Conservation (phyloP, 805 yeast species). For the Spathaspora gorwiae region DNA sequence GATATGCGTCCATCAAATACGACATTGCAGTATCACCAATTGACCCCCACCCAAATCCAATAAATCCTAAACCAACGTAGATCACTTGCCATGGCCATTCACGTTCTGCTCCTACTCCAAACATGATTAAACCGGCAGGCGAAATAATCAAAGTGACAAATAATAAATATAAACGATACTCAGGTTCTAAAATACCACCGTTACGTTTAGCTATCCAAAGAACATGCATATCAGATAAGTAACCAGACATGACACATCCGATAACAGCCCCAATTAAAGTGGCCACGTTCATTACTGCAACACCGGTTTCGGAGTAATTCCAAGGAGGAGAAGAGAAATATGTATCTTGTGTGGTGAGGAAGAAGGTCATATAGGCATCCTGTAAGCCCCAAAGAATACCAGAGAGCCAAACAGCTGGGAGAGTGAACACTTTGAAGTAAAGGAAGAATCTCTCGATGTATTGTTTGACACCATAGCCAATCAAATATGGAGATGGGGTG, state of each 20-base stretch:
- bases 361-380: slow-evolving; percentile 71
- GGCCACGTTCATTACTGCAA: slow-evolving; percentile 74
- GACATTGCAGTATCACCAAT: slow-evolving; percentile 69
- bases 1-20: slow-evolving; percentile 63
- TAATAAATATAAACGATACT: slow-evolving; percentile 56
- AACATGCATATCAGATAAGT: slow-evolving; percentile 55
- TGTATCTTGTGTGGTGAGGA: slow-evolving; percentile 69
- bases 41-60: slow-evolving; percentile 68
- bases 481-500: slow-evolving; percentile 55
- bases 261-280: slow-evolving; percentile 60
- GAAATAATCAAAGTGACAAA: slow-evolving; percentile 53
- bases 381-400: slow-evolving; percentile 80
- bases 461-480: slow-evolving; percentile 64
- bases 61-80: slow-evolving; percentile 58
- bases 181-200: slow-evolving; percentile 62
- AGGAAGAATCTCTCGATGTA: slow-evolving; percentile 48
- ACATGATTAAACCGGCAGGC: slow-evolving; percentile 59
- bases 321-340: slow-evolving; percentile 63
- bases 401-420: slow-evolving; percentile 61
- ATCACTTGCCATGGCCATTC: slow-evolving; percentile 50
- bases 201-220: slow-evolving; percentile 55
- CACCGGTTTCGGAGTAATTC: slow-evolving; percentile 60
- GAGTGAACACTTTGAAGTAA: slow-evolving; percentile 53
- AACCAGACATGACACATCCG: slow-evolving; percentile 65
- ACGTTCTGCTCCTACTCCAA: slow-evolving; percentile 62